phyloP scores from a whole-genome alignment of 176 grass and related monocot species.

The Dendrocalamus sinicus region DNA sequence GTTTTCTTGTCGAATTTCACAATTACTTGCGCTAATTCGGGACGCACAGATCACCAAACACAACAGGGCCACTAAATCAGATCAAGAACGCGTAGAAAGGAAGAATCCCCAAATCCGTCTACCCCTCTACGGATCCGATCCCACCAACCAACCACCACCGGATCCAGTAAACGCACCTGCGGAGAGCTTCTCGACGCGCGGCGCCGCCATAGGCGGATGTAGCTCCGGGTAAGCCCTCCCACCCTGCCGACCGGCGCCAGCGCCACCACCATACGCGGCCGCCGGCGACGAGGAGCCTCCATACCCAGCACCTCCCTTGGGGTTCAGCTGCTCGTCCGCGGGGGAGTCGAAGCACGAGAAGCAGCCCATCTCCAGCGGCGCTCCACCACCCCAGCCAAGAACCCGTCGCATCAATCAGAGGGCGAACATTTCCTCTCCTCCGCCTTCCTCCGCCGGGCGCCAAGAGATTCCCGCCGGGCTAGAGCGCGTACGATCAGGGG shows the following conservation, averaged over 20 bases:
- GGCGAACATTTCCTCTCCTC: conserved; percentile 17
- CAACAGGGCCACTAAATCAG: background rate
- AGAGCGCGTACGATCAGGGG: background rate
- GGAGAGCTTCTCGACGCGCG: conserved; percentile 67
- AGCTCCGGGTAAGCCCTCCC: conserved; percentile 41
- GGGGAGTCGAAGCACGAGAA: conserved; percentile 80
- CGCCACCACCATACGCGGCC: background rate
- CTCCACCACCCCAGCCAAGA: background rate
- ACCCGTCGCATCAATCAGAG: conserved; percentile 37
- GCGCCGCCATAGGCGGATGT: conserved; percentile 67
- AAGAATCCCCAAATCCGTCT: background rate
- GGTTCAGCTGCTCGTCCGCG: conserved; percentile 71
- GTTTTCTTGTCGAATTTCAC: background rate
- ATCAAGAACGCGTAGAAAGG: conserved; percentile 35
- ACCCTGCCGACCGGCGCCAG: conserved; percentile 12
- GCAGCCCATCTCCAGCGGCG: conserved; percentile 64
- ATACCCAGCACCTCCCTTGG: conserved; percentile 55
- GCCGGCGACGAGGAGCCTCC: conserved; percentile 24
- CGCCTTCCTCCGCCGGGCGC: background rate
- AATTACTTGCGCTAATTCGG: background rate
- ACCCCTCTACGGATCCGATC: conserved; percentile 40
- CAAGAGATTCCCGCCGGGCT: background rate
- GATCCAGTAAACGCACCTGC: conserved; percentile 55
- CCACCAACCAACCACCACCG: conserved; percentile 12
- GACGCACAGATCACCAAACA: conserved; percentile 5